These are phyloP conservation scores for Coelastrella sp. DNA, from an alignment of 139 green algal genomes.

Conservation along the genomic window DNA sequence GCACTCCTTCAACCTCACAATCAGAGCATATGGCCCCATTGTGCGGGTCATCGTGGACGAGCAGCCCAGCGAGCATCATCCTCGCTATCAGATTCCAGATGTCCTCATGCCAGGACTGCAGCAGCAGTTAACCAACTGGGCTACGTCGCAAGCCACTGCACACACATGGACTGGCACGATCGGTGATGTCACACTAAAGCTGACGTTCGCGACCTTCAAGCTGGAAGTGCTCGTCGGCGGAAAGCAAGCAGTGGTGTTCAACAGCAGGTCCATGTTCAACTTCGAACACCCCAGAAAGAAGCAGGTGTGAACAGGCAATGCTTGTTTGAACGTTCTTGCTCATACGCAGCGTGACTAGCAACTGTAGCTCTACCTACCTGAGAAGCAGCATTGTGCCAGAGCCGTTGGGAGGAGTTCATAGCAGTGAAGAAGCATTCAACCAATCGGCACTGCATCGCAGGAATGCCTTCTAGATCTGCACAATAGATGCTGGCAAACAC, in stretches of 20 bases:
- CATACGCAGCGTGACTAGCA: too few species aligned
- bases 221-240: slow-evolving; percentile 67
- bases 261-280: slow-evolving; percentile 85
- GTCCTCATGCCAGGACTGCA: slow-evolving; percentile 74
- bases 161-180: slow-evolving; percentile 24
- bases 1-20: slow-evolving; percentile 66
- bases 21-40: slow-evolving; percentile 79
- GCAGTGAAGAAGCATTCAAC: too few species aligned
- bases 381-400: too few species aligned
- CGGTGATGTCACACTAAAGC: slow-evolving; percentile 49
- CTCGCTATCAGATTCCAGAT: slow-evolving; percentile 83
- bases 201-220: slow-evolving; percentile 78
- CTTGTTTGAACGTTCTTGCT: too few species aligned
- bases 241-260: slow-evolving; percentile 75
- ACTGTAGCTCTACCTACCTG: too few species aligned
- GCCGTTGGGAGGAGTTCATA: too few species aligned
- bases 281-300: slow-evolving; percentile 89
- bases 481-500: too few species aligned
- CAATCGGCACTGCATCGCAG: too few species aligned
- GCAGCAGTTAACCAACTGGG: slow-evolving; percentile 33
- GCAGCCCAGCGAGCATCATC: slow-evolving; percentile 36
- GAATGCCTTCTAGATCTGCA: too few species aligned
- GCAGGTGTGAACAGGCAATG: slow-evolving; percentile 55
- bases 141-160: slow-evolving; percentile 40
- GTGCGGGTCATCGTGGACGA: slow-evolving; percentile 89